These are phyloP conservation scores for Chaetothyriales sp. DNA, from an alignment of 2,329 filamentous ascomycete species.

Conservation along the genomic window DNA sequence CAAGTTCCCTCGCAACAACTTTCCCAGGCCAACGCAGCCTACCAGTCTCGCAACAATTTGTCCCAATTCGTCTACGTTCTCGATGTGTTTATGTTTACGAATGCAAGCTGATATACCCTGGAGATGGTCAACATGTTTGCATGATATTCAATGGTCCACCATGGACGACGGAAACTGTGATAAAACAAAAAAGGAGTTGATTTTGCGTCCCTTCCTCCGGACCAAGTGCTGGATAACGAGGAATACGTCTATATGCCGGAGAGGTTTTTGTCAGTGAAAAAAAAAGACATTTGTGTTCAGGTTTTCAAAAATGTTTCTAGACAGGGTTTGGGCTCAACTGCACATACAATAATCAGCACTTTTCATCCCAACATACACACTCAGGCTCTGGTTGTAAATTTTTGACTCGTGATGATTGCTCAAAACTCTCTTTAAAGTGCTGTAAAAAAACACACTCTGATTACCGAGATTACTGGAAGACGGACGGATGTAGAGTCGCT, in stretches of 20 bases:
- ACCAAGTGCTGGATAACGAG: slow-evolving; percentile 1
- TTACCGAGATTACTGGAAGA: neutral
- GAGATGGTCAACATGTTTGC: neutral
- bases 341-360: neutral
- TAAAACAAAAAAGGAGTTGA: neutral
- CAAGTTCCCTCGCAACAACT: too few species aligned
- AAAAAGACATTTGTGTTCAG: neutral
- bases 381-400: too few species aligned
- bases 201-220: neutral
- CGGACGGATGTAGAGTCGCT: neutral
- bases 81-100: neutral
- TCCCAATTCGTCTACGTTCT: neutral
- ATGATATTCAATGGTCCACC: neutral
- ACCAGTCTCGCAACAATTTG: neutral
- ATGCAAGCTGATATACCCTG: neutral
- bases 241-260: neutral
- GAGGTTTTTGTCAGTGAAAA: neutral
- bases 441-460: neutral
- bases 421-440: too few species aligned
- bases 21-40: neutral
- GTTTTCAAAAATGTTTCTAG: neutral
- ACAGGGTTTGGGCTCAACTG: neutral
- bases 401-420: neutral
- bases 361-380: neutral
- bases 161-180: neutral